Conservation (phyloP, 352 stramenopile species). For the Phytophthora melonis region DNA sequence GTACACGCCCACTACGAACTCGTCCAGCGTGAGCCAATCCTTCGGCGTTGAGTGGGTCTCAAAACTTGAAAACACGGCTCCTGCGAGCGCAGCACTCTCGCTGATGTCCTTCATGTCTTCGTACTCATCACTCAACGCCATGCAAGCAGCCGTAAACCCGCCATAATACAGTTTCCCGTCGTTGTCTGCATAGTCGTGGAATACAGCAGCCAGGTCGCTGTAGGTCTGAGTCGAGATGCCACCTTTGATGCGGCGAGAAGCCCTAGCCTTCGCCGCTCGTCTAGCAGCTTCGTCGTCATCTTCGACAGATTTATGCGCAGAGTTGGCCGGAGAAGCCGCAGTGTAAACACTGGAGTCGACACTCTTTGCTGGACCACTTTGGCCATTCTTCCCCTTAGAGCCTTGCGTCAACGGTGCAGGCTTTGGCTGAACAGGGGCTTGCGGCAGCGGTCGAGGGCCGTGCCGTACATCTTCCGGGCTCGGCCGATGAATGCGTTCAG, state of each 20-base stretch:
- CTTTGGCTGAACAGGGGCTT: constrained; percentile 15
- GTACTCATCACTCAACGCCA: constrained; percentile 64
- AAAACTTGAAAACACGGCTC: constrained; percentile 82
- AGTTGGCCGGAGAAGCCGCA: not conserved
- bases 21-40: constrained; percentile 78
- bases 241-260: constrained; percentile 49
- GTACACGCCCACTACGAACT: constrained; percentile 86
- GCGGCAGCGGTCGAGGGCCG: constrained; percentile 22
- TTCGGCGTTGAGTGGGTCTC: constrained; percentile 62
- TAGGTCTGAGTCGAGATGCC: constrained; percentile 67
- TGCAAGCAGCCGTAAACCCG: constrained; percentile 71
- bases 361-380: constrained; percentile 6
- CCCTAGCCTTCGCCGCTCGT: constrained; percentile 28
- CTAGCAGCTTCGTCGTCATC: constrained; percentile 17
- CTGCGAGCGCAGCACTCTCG: constrained; percentile 68
- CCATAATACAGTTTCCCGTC: constrained; percentile 67
- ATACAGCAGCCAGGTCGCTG: constrained; percentile 58
- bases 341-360: not conserved
- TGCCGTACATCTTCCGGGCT: constrained; percentile 61
- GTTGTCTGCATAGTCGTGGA: constrained; percentile 59
- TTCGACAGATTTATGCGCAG: not conserved
- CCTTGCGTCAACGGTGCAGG: not conserved
- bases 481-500: constrained; percentile 85
- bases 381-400: not conserved
- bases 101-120: constrained; percentile 70